Base-by-base conservation (phyloP, 768 basidiomycete species). In the Leccinum barrowsii region DNA sequence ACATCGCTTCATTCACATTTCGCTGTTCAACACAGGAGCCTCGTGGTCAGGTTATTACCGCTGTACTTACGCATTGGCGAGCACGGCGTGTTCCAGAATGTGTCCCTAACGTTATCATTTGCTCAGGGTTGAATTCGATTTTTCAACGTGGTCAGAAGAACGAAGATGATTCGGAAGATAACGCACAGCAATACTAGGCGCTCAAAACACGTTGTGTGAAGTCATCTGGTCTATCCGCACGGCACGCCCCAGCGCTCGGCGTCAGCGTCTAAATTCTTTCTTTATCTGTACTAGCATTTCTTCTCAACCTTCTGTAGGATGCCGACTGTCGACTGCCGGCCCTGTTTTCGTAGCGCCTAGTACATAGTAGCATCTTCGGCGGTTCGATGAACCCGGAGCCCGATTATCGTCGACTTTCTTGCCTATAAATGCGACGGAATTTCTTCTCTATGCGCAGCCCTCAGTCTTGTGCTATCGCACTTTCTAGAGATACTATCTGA, bases 51-150 rank as follows among this genome's bases (percentile, higher is more conserved):
- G 50, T 35, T 42, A 56, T 67, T 48, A 7, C 22, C 22, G 26
- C 50, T 44, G 1, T n/a, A 22, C 3, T 13, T 21, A 30, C 48
- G 44, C 26, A 60, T n/a, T 30, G 40, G 19, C 11, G 8, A 34
- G 28, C 22, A 8, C 13, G 11, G 8, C 13, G 28, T 48, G 22
- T 40, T 26, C 30, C 22, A 47, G 35, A 53, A 42, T 13, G 13
- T 6, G 28, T n/a, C 34, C 35, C 50, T 60, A 42, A 61, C 51
- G 55, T 62, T 52, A 54, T 54, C 51, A 21, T 30, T 34, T 34
- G n/a, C 32, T 46, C 21, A 17, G 49, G 11, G 15, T 19, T 51
- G n/a, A 13, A 32, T 24, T 34, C 22, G 7, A 24, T 32, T 30
- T 35, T 28, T 47, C 19, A 3, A 47, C 13, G 6, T 17, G 10